Evolutionary conservation across 2,329 filamentous ascomycete genomes (phyloP).

Genomic region (Acrodontium crateriforme): DNA sequence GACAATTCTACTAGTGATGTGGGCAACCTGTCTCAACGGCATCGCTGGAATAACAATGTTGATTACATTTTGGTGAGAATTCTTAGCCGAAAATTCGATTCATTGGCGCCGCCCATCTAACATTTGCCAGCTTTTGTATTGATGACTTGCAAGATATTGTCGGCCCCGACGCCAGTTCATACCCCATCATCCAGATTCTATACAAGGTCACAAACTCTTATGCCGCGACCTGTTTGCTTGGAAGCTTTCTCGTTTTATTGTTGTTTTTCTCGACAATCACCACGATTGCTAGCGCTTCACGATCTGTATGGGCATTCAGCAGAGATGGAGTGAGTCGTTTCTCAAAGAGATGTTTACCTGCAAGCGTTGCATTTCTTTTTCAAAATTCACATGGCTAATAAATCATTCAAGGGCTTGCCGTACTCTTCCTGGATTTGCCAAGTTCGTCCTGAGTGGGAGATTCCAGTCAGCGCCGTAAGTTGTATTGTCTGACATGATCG

Average conservation of each 20-base stretch:
- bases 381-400: constrained; percentile 1
- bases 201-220: constrained; percentile 17
- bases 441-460: constrained; percentile 17
- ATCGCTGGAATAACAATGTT: constrained; percentile 23
- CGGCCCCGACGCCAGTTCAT: constrained; percentile 14
- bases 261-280: constrained; percentile 23
- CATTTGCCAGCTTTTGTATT: constrained; percentile 16
- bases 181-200: constrained; percentile 20
- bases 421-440: constrained; percentile 21
- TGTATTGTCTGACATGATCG: background rate
- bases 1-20: too few relatives aligned
- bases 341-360: too few relatives aligned
- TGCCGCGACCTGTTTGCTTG: constrained; percentile 19
- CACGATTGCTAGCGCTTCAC: constrained; percentile 20
- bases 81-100: background rate
- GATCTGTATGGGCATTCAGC: constrained; percentile 22
- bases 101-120: constrained; percentile 2
- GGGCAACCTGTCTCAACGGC: constrained; percentile 25
- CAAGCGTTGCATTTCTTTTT: background rate
- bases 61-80: constrained; percentile 23
- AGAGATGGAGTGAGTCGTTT: constrained; percentile 13
- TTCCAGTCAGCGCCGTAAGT: constrained; percentile 20
- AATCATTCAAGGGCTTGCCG: constrained; percentile 15
- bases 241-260: constrained; percentile 18
- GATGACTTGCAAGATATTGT: constrained; percentile 13